A percentile compares a stretch with the other conserved stretches of the same genome.
phyloP scores from a whole-genome alignment of 2,329 filamentous ascomycete genomes.

The Elsinoe fawcettii region DNA sequence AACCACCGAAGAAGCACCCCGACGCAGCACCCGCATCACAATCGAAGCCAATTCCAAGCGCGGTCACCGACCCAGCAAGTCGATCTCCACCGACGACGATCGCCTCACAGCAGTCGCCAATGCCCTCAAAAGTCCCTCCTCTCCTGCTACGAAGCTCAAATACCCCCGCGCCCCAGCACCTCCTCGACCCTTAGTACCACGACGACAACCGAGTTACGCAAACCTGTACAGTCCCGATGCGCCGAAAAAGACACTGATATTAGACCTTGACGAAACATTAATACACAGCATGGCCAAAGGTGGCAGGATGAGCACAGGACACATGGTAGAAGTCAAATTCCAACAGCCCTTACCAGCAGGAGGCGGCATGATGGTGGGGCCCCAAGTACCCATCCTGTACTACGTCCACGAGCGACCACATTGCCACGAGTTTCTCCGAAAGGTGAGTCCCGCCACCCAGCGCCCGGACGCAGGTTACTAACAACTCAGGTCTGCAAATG shows the following conservation, averaged over 20 bases:
- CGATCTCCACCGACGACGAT: conserved; percentile 24
- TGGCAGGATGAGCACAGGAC: conserved; percentile 87
- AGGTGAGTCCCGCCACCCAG: conserved; percentile 39
- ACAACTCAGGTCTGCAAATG: conserved; percentile 71
- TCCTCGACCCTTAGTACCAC: conserved; percentile 80
- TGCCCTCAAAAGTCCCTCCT: conserved; percentile 88
- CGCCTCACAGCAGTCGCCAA: conserved; percentile 50
- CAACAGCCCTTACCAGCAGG: conserved; percentile 48
- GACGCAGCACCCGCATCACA: conserved; percentile 84
- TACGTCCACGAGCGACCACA: conserved; percentile 97
- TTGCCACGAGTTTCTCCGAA: conserved; percentile 92
- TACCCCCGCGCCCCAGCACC: conserved; percentile 87
- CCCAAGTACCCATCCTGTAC: conserved; percentile 93
- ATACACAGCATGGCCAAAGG: conserved; percentile 98
- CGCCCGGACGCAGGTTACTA: neutral
- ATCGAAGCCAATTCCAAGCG: conserved; percentile 61
- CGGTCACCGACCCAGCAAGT: conserved; percentile 33
- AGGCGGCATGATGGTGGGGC: conserved; percentile 61
- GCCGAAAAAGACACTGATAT: conserved; percentile 83
- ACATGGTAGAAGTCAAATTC: conserved; percentile 89
- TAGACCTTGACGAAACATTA: conserved; percentile 93
- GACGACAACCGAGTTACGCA: conserved; percentile 81
- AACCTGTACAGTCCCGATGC: conserved; percentile 49
- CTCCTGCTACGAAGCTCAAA: conserved; percentile 60
- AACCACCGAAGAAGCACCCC: conserved; percentile 52